A percentile compares a stretch with the other conserved stretches of the same genome.
Evolutionary conservation across 306 rosid genomes (phyloP).

Genomic region (Cucumis cinereus): DNA sequence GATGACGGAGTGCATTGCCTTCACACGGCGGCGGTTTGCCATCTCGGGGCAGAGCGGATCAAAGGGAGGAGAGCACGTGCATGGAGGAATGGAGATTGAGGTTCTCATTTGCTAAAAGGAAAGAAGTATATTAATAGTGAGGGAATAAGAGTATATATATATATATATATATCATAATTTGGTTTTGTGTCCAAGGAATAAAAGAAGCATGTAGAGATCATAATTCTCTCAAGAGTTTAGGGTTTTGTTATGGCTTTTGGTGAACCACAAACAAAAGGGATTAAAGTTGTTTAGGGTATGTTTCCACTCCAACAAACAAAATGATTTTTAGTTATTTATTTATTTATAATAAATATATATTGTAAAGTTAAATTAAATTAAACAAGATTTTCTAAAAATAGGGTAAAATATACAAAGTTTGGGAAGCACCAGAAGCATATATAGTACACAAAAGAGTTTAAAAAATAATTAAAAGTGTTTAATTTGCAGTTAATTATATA

Average conservation of each 20-base stretch:
- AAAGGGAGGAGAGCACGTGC: not conserved
- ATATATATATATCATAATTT: too few species aligned
- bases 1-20: not conserved
- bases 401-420: too few species aligned
- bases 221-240: not conserved
- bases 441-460: too few species aligned
- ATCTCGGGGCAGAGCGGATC: not conserved
- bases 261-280: not conserved
- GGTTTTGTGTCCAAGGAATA: not conserved
- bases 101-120: not conserved
- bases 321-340: not conserved
- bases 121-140: not conserved
- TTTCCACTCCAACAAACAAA: not conserved
- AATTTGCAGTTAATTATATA: too few species aligned
- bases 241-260: not conserved
- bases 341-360: too few species aligned
- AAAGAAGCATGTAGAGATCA: not conserved
- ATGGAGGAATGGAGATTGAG: not conserved
- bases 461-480: too few species aligned
- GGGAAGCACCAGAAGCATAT: too few species aligned
- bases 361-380: too few species aligned
- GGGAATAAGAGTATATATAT: not conserved
- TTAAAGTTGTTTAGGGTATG: not conserved
- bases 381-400: too few species aligned
- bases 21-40: not conserved